These are phyloP conservation scores for Solanum chaucha DNA, from an alignment of 257 asterid genomes.

Conservation along the genomic window DNA sequence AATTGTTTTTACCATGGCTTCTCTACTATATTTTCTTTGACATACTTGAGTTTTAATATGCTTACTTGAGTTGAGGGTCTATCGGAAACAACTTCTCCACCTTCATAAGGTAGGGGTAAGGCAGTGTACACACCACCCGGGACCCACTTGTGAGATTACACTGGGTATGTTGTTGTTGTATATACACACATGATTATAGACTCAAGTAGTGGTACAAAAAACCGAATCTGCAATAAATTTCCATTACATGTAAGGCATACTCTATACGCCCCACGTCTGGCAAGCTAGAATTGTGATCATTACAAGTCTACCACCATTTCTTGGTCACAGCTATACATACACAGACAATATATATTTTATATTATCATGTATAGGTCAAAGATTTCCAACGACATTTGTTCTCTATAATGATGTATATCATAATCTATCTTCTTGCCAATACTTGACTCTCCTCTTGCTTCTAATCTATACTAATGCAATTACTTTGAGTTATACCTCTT, in stretches of 20 bases:
- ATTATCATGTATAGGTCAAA: background rate
- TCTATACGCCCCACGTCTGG: background rate
- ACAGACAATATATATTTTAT: background rate
- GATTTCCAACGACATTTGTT: background rate
- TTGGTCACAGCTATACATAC: background rate
- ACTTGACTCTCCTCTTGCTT: background rate
- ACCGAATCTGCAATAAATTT: background rate
- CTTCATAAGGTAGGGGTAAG: background rate
- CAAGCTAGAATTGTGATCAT: background rate
- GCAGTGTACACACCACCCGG: background rate
- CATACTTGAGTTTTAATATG: background rate
- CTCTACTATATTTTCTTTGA: background rate
- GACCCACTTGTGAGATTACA: background rate
- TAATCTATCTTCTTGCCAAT: background rate
- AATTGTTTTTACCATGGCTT: background rate
- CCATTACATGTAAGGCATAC: background rate
- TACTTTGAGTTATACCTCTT: background rate
- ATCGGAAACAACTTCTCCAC: background rate
- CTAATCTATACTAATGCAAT: background rate
- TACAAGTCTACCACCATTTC: background rate
- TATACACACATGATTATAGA: background rate
- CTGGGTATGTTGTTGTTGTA: background rate
- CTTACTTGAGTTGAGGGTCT: background rate
- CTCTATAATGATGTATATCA: background rate
- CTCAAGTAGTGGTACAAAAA: background rate